Evolutionary conservation across 2,329 filamentous ascomycete genomes (phyloP).

Genomic region (Magnaporthales sp.): DNA sequence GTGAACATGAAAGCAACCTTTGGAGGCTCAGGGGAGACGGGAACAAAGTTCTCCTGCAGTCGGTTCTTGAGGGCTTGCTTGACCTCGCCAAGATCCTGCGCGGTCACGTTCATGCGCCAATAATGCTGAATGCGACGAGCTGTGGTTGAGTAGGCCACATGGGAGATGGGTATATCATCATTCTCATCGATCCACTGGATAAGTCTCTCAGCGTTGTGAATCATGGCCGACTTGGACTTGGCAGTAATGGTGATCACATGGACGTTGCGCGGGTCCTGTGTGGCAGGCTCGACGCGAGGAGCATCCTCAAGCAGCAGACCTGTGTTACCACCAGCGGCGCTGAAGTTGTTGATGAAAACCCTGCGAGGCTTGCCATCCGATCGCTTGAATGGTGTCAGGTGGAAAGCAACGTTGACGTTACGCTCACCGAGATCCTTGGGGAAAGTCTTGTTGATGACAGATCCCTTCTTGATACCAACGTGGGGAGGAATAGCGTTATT

Average conservation of each 20-base stretch:
- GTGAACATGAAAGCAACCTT: conserved; percentile 47
- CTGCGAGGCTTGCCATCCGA: conserved; percentile 35
- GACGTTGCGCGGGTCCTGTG: conserved; percentile 41
- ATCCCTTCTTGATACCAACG: conserved; percentile 51
- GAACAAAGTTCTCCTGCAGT: conserved; percentile 31
- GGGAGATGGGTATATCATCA: conserved; percentile 41
- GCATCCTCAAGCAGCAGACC: conserved; percentile 57
- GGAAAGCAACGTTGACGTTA: conserved; percentile 49
- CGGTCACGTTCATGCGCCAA: conserved; percentile 42
- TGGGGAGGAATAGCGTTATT: conserved; percentile 57
- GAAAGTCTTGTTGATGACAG: conserved; percentile 49
- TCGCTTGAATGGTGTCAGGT: conserved; percentile 41
- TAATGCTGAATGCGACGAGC: conserved; percentile 55
- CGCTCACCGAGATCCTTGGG: conserved; percentile 47
- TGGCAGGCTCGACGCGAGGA: conserved; percentile 25
- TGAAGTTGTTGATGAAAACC: conserved; percentile 60
- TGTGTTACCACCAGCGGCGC: conserved; percentile 64
- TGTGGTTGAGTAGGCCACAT: conserved; percentile 59
- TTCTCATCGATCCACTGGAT: conserved; percentile 43
- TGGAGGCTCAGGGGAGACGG: conserved; percentile 33
- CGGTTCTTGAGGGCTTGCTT: conserved; percentile 30
- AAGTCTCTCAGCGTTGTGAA: conserved; percentile 47
- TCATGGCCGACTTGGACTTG: conserved; percentile 46
- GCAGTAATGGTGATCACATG: conserved; percentile 53
- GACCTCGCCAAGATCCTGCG: conserved; percentile 31